Base-by-base conservation (phyloP, 768 basidiomycete species). In the Hebeloma cylindrosporum region DNA sequence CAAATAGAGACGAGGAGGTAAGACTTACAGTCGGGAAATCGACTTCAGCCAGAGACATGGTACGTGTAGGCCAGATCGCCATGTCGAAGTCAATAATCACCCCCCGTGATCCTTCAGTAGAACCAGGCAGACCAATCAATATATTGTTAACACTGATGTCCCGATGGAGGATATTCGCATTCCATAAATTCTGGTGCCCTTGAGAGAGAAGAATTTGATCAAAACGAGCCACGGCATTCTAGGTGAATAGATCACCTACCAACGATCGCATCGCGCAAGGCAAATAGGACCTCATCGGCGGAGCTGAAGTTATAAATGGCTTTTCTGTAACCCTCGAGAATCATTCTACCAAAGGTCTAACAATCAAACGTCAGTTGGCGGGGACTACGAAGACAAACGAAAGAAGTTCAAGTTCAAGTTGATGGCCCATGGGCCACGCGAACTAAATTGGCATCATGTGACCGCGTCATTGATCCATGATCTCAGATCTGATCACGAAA, bases 111-210 rank as follows among this genome's bases (percentile, higher is more conserved):
- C 45, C 30, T 5, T 26, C 36, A 5, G 11, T 9, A 9, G 34
- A 21, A 7, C 42, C 38, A 16, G 25, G 20, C 11, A 18, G 18
- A 14, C 47, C 47, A 16, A 59, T 40, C 9, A 61, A 53, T 16
- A 61, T 54, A 29, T 64, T 64, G n/a, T 50, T 49, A 8, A 50
- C 31, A 28, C 54, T 60, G 38, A 64, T 52, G 40, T 62, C 63
- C 7, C 60, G 57, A 29, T 64, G 60, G 7, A 64, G 50, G 18
- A 64, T 56, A 2, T 39, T 45, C 13, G 45, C 25, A 14, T 22
- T 33, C 41, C 41, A 53, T n/a, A 52, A 47, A 23, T 45, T 49
- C 10, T 44, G 41, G 34, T 59, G 58, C 1, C 55, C 59, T 60
- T 23, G 14, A 39, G 5, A 17, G 25, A n/a, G n/a, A n/a, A n/a